A percentile compares a stretch with the other conserved stretches of the same genome.
Conservation (phyloP, 768 basidiomycete genomes). For the Serendipita sp. region DNA sequence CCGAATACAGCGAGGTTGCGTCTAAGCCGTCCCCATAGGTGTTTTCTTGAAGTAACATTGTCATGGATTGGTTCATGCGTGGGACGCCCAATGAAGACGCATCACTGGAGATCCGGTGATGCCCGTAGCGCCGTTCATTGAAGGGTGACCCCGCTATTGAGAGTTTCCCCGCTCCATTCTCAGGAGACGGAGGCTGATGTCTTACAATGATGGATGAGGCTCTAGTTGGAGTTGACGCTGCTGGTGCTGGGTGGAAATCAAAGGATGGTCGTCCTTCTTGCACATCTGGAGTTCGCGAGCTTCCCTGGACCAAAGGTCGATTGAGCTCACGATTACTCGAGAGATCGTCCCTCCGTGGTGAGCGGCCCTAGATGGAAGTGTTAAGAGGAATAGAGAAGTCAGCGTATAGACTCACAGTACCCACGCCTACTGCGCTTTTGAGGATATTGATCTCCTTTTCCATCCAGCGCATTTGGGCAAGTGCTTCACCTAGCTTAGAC, state of each 20-base stretch:
- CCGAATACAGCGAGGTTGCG: neutral
- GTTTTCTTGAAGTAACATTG: neutral
- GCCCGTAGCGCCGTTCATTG: neutral
- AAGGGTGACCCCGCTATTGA: neutral
- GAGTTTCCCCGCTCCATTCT: neutral
- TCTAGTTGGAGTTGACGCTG: neutral
- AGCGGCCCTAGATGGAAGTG: no score
- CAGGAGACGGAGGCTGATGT: neutral
- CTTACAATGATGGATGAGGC: neutral
- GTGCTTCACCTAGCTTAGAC: neutral
- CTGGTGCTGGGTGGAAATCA: neutral
- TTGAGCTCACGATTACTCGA: no score
- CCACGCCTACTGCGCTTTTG: neutral
- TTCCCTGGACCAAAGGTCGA: no score
- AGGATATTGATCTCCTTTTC: constrained; percentile 1
- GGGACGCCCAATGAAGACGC: neutral
- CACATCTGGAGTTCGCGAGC: neutral
- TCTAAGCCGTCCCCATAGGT: neutral
- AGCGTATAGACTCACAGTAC: neutral
- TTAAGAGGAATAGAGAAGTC: neutral
- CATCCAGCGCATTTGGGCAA: constrained; percentile 4
- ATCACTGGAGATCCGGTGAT: neutral
- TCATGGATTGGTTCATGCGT: neutral
- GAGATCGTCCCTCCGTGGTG: no score
- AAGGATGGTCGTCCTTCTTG: neutral